Evolutionary conservation across 306 rosid species (phyloP).

Genomic region (Glycine tomentella): DNA sequence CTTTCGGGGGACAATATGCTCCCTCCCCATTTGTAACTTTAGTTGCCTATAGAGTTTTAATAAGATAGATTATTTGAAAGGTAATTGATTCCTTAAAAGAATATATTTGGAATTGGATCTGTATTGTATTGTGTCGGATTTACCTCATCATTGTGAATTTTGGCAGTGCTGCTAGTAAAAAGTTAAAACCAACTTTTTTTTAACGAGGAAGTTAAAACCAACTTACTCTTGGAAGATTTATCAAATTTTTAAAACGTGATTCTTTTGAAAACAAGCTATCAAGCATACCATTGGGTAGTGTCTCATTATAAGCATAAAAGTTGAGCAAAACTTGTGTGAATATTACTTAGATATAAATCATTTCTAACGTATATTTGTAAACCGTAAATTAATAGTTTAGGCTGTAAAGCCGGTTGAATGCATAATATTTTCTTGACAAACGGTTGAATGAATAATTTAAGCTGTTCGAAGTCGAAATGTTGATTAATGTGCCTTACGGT

Average conservation of each 20-base stretch:
- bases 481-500: not conserved
- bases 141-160: not conserved
- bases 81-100: constrained; percentile 39
- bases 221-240: not conserved
- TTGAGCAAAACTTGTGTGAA: no score
- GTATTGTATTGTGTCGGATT: not conserved
- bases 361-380: not conserved
- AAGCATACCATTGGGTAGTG: not conserved
- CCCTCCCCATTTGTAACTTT: constrained; percentile 37
- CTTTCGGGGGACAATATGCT: constrained; percentile 34
- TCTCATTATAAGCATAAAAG: not conserved
- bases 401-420: not conserved
- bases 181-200: not conserved
- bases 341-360: not conserved
- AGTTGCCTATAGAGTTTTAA: constrained; percentile 12
- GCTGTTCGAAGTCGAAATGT: not conserved
- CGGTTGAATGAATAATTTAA: not conserved
- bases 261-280: not conserved
- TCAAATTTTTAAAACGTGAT: not conserved
- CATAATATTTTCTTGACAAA: no score
- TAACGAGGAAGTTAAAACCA: not conserved
- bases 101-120: no score
- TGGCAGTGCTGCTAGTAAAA: not conserved
- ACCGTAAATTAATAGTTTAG: not conserved
- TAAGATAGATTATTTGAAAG: constrained; percentile 24